Evolutionary conservation across 257 asterid species (phyloP).

Genomic region (Penstemon newberryi): DNA sequence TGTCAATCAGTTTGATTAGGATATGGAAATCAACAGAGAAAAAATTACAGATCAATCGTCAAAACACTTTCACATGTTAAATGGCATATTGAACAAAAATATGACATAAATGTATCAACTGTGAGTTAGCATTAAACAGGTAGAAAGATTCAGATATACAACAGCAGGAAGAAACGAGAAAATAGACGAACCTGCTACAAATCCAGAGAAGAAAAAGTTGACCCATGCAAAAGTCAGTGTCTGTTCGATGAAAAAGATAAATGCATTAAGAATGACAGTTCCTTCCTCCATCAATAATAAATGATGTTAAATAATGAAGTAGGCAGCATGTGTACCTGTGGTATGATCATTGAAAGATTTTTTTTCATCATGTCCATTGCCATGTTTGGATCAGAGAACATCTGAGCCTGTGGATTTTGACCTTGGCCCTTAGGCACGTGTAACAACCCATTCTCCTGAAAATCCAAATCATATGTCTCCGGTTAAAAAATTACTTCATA

Average conservation of each 20-base stretch:
- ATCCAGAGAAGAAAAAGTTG: conserved; percentile 96
- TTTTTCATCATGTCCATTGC: conserved; percentile 98
- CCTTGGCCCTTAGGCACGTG: conserved; percentile 89
- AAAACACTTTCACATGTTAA: conserved; percentile 3
- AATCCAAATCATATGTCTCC: conserved; percentile 23
- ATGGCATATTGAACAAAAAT: neutral
- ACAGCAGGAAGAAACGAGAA: conserved; percentile 13
- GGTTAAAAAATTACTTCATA: neutral
- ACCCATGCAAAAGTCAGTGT: conserved; percentile 97
- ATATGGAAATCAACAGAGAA: conserved; percentile 18
- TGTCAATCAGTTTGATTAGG: conserved; percentile 7
- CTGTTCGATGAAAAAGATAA: conserved; percentile 44
- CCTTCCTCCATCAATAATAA: conserved; percentile 14
- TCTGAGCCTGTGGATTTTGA: conserved; percentile 91
- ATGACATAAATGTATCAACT: no score
- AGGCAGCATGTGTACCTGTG: conserved; percentile 57
- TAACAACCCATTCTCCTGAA: conserved; percentile 86
- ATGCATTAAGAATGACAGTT: conserved; percentile 21
- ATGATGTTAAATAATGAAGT: conserved; percentile 7
- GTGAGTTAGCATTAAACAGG: neutral
- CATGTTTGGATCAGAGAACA: conserved; percentile 98
- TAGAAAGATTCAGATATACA: no score
- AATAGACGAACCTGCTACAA: conserved; percentile 75
- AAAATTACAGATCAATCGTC: conserved; percentile 6
- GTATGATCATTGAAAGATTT: conserved; percentile 93